phyloP scores from a whole-genome alignment of 2,329 filamentous ascomycete genomes.

The Sclerotinia spermophila region DNA sequence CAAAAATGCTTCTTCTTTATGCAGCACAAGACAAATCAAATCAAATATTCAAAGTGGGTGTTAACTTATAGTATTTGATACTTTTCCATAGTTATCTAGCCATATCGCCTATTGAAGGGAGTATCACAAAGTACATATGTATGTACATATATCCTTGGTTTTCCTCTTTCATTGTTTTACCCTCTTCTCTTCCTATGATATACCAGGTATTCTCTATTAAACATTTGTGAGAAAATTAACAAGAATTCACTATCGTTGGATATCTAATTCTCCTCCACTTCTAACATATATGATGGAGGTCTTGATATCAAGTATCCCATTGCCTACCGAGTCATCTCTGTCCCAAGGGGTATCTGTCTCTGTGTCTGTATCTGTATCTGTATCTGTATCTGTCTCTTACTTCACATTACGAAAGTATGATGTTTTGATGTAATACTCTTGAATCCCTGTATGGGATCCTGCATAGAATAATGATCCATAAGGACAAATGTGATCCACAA shows the following conservation, averaged over 20 bases:
- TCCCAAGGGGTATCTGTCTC: background rate
- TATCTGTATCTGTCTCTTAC: too few relatives aligned
- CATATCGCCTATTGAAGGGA: background rate
- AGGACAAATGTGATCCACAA: background rate
- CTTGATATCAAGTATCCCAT: background rate
- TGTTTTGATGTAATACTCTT: background rate
- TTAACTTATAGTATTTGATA: background rate
- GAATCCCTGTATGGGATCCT: constrained; percentile 12
- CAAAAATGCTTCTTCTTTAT: background rate
- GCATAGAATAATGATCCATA: background rate
- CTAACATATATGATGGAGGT: background rate
- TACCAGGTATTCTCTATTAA: background rate
- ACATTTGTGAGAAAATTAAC: background rate
- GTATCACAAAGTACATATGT: background rate
- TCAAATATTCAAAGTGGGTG: background rate
- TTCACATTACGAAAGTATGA: background rate
- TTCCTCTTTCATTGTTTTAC: background rate
- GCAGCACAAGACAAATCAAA: background rate
- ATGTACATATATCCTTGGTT: background rate
- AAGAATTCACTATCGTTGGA: background rate
- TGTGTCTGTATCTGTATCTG: too few relatives aligned
- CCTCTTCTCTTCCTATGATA: background rate
- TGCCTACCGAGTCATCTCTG: background rate
- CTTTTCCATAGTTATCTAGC: background rate
- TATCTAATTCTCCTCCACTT: background rate